Percentiles rank a stretch among this genome's conserved stretches.
phyloP scores from a whole-genome alignment of 192 early-diverging fungal species.

The Dissophora globulifera region DNA sequence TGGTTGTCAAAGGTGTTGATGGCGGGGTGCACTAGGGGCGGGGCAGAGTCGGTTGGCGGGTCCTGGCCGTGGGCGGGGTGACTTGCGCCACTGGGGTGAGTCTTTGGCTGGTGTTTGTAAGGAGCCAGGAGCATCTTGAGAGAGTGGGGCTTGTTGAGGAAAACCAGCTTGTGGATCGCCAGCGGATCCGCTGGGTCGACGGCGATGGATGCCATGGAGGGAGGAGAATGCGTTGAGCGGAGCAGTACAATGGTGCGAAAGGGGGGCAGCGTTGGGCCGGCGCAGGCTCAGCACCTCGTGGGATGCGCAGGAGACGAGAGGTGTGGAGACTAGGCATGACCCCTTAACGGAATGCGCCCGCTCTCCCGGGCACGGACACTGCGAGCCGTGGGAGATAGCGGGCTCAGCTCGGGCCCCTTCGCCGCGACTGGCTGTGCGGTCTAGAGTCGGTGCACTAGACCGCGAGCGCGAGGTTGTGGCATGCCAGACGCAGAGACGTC shows the following conservation, averaged over 20 bases:
- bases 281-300: too few species aligned
- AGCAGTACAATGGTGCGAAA: background rate
- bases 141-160: slow-evolving; percentile 40
- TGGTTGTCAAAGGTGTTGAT: slow-evolving; percentile 46
- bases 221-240: background rate
- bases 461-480: too few species aligned
- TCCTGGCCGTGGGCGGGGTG: background rate
- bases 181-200: slow-evolving; percentile 40
- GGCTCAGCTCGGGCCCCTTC: too few species aligned
- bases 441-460: too few species aligned
- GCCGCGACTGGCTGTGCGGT: too few species aligned
- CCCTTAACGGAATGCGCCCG: too few species aligned
- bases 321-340: too few species aligned
- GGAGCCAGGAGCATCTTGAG: slow-evolving; percentile 43
- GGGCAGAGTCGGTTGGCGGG: background rate
- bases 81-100: background rate
- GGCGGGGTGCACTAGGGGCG: slow-evolving; percentile 9
- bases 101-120: slow-evolving; percentile 13
- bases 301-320: too few species aligned
- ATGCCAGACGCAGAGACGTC: too few species aligned
- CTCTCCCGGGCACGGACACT: too few species aligned
- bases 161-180: slow-evolving; percentile 46
- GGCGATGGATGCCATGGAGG: slow-evolving; percentile 10
- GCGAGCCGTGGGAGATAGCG: too few species aligned
- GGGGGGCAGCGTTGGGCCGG: too few species aligned